Base-by-base conservation (phyloP, 306 rosid species). In the Mimosa pudica region DNA sequence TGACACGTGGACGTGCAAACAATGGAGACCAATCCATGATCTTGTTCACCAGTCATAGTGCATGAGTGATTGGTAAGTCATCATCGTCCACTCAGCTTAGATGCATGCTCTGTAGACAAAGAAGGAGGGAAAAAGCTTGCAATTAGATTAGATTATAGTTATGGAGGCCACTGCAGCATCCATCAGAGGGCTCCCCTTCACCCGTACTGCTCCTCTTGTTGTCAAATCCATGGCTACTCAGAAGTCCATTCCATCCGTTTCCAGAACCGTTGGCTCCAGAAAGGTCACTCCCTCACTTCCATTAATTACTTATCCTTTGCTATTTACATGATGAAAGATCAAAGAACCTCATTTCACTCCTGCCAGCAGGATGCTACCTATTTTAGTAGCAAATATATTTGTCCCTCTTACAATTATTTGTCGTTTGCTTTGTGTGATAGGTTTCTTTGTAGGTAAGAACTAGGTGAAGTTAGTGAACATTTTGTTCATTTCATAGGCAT, bases 161-260 rank as follows among this genome's bases (percentile, higher is more conserved):
- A 92, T 92, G 99, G 97, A 83, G 57, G 81, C 74, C 61, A 73
- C 73, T 44, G 63, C 73, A 61, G 85, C 94, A 60, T 71, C 79
- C 33, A 71, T 89, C 64, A 84, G 82, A 76, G 82, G 71, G 6
- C 52, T 67, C 48, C 86, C 80, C 5, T 73, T 82, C 62, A n/a
- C 76, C 67, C 69, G 45, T 62, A 80, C 86, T 47, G 58, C 81
- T 66, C 47, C 90, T 45, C 78, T 89, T 0, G 87, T 73, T 32
- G 79, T 90, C 77, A 86, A 82, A 63, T 90, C 93, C 82, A 90
- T 90, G 98, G 94, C 94, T 42, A 69, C 94, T 81, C 88, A 83
- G 83, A 93, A 91, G 64, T 82, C 98, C 35, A 74, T 81, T 36
- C 88, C 94, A 2, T 85, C 91, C 1, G 91, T 86, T 17, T 46